Conservation (phyloP, 2,329 filamentous ascomycete species). For the Clonostachys sp. region DNA sequence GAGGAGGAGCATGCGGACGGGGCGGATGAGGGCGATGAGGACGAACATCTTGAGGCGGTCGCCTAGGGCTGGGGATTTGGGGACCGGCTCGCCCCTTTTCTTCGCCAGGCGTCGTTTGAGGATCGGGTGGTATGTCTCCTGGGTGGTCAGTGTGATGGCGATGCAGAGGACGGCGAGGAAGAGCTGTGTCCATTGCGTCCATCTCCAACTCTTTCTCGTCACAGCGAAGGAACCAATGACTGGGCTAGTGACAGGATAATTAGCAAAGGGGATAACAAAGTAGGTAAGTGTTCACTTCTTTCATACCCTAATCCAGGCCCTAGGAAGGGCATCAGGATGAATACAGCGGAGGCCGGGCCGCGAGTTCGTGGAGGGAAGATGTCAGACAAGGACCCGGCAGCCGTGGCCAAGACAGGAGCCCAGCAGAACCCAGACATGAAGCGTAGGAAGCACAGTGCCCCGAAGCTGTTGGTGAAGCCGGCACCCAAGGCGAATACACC, state of each 20-base stretch:
- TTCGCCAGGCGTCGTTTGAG: conserved; percentile 31
- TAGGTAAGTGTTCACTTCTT: too few species aligned
- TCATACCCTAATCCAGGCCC: conserved; percentile 46
- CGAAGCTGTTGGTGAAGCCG: conserved; percentile 45
- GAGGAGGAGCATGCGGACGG: conserved; percentile 52
- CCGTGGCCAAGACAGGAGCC: conserved; percentile 42
- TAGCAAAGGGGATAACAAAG: neutral
- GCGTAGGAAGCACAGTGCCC: conserved; percentile 44
- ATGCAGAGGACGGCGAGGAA: conserved; percentile 36
- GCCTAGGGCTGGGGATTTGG: conserved; percentile 12
- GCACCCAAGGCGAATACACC: conserved; percentile 52
- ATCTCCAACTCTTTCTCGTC: conserved; percentile 41
- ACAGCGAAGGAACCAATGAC: conserved; percentile 43
- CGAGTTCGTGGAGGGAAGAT: conserved; percentile 35
- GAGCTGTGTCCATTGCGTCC: conserved; percentile 46
- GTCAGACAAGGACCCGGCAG: conserved; percentile 44
- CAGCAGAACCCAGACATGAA: conserved; percentile 52
- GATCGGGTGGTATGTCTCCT: conserved; percentile 55
- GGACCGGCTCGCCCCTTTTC: conserved; percentile 20
- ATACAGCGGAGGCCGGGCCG: conserved; percentile 35
- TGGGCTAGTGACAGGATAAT: conserved; percentile 22
- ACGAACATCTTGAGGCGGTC: conserved; percentile 25
- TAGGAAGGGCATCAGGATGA: conserved; percentile 46
- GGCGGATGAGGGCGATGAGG: conserved; percentile 39
- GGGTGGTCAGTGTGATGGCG: conserved; percentile 29